These are phyloP conservation scores for Plasmodium vinckei DNA, from an alignment of 169 alveolate species.

Conservation along the genomic window DNA sequence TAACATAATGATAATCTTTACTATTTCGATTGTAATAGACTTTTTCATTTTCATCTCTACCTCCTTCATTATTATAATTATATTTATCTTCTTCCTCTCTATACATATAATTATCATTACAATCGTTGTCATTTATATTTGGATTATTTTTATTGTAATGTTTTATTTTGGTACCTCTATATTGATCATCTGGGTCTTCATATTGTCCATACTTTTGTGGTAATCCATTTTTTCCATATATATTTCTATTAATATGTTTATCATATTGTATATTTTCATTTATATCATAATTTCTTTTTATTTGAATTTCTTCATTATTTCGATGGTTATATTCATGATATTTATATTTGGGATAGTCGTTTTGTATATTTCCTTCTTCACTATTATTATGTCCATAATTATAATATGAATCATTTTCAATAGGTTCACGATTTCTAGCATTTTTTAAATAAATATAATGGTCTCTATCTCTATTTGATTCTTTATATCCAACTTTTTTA, in stretches of 20 bases:
- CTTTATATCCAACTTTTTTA: conserved; percentile 12
- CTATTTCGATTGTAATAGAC: not conserved
- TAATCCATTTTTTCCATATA: not conserved
- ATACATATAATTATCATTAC: conserved; percentile 11
- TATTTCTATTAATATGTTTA: not conserved
- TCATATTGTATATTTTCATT: not conserved
- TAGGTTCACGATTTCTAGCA: not conserved
- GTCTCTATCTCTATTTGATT: conserved; percentile 9
- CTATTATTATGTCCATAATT: not conserved
- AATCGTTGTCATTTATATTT: not conserved
- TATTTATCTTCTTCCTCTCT: not conserved
- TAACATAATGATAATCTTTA: not conserved
- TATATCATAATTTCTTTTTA: not conserved
- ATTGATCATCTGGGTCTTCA: not conserved
- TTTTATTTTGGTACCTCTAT: conserved; percentile 4
- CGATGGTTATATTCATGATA: not conserved
- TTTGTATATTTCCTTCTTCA: not conserved
- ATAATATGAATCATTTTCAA: not conserved
- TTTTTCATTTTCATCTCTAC: not conserved
- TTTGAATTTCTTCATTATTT: not conserved
- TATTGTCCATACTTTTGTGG: not conserved
- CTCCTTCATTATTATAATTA: not conserved
- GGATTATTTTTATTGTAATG: conserved; percentile 4
- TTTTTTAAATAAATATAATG: not conserved
- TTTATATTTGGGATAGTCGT: not conserved